phyloP scores from a whole-genome alignment of 345 rosid species.

The Citrus unshiu region DNA sequence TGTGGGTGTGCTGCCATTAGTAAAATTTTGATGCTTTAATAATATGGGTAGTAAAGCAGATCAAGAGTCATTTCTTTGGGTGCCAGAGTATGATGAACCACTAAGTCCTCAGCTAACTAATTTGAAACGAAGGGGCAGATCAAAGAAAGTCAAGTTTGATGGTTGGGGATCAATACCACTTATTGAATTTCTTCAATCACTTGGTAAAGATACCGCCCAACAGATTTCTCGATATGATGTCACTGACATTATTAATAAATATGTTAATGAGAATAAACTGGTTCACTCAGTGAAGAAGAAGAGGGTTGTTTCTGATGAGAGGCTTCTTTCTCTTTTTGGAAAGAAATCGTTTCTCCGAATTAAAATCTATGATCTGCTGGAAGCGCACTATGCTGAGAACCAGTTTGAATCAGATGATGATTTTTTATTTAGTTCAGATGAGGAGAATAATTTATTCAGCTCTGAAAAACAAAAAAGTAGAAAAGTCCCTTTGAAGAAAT shows the following conservation, averaged over 20 bases:
- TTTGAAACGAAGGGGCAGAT: slow-evolving; percentile 42
- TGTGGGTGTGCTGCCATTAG: not conserved
- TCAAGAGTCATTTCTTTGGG: slow-evolving; percentile 33
- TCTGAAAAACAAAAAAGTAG: slow-evolving; percentile 18
- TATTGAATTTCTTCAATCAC: slow-evolving; percentile 50
- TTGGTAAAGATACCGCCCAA: slow-evolving; percentile 42
- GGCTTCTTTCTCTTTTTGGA: slow-evolving; percentile 56
- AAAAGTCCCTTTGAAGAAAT: slow-evolving; percentile 25
- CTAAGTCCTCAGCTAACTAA: not conserved
- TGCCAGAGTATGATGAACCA: slow-evolving; percentile 32
- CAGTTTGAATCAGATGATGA: slow-evolving; percentile 47
- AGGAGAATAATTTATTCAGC: slow-evolving; percentile 21
- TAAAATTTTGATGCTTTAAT: not conserved
- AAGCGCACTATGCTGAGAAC: slow-evolving; percentile 63
- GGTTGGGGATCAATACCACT: slow-evolving; percentile 86
- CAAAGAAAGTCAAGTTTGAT: slow-evolving; percentile 43
- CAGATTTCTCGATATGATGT: slow-evolving; percentile 52
- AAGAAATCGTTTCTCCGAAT: slow-evolving; percentile 38
- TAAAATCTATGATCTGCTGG: slow-evolving; percentile 56
- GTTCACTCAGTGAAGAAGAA: slow-evolving; percentile 45
- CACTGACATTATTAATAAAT: slow-evolving; percentile 36
- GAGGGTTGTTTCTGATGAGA: slow-evolving; percentile 52
- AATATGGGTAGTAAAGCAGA: not conserved
- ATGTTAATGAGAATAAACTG: slow-evolving; percentile 45
- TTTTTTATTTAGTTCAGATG: slow-evolving; percentile 36